Percentiles rank a stretch among this genome's conserved stretches.
phyloP scores from a whole-genome alignment of 2,329 filamentous ascomycete species.

The Aspergillus sp. region DNA sequence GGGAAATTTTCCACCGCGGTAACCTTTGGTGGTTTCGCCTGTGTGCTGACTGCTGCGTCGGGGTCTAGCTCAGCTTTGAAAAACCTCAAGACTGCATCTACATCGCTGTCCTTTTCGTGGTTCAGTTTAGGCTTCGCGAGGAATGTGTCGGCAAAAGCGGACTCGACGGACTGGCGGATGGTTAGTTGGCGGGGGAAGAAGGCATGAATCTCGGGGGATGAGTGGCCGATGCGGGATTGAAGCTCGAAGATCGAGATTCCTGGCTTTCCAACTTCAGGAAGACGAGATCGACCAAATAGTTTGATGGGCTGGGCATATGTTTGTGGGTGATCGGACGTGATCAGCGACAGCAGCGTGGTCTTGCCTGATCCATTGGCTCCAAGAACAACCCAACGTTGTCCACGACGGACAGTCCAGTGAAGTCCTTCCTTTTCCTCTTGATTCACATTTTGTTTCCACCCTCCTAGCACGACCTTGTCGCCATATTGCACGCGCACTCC shows the following conservation, averaged over 20 bases:
- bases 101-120: constrained; percentile 50
- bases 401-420: constrained; percentile 75
- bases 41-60: constrained; percentile 14
- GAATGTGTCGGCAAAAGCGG: constrained; percentile 88
- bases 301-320: constrained; percentile 84
- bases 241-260: constrained; percentile 91
- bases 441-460: constrained; percentile 63
- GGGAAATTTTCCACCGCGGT: constrained; percentile 12
- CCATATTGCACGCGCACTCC: constrained; percentile 80
- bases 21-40: constrained; percentile 10
- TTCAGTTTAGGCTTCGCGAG: constrained; percentile 64
- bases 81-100: constrained; percentile 68
- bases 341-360: constrained; percentile 85
- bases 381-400: constrained; percentile 87
- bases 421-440: constrained; percentile 58
- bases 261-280: constrained; percentile 65
- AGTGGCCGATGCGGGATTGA: constrained; percentile 84
- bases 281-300: constrained; percentile 75
- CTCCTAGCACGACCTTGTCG: constrained; percentile 70
- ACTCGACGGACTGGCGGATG: constrained; percentile 71
- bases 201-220: constrained; percentile 87
- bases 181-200: constrained; percentile 80
- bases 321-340: constrained; percentile 94
- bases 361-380: constrained; percentile 93
- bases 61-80: constrained; percentile 77